Evolutionary conservation across 352 stramenopile species (phyloP), one percentile per base, ranked within the genome.

Genomic region (Globisporangium cystogenes): DNA sequence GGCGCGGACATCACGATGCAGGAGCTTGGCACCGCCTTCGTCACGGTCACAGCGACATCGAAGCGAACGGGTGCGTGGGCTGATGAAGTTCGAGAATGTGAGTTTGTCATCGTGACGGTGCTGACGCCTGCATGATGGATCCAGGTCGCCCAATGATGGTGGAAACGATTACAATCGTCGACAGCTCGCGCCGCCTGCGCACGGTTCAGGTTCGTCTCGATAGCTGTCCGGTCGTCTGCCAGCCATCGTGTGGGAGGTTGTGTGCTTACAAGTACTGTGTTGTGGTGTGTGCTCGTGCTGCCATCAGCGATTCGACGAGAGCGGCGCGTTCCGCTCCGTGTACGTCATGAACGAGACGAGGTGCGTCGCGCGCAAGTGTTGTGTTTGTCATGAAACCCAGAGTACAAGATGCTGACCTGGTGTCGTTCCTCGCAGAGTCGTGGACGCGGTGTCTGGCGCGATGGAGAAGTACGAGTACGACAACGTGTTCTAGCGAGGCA

Each of bases 391-490:
- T n/a, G n/a, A n/a, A n/a, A n/a, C 21, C 11, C 23, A 6, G 33
- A 39, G 33, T 12, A 39, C 5, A 35, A 20, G 12, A 15, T 14
- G 15, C 3, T 48, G 43, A 26, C 18, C 4, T 14, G 35, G n/a
- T 29, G 1, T 35, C 23, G 14, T 20, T 24, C 27, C n/a, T 18
- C 16, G 4, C 51, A 86, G 83, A 62, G 85, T 95, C 23, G 66
- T 95, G 33, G 85, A 95, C 47, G 77, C 85, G 3, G 85, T 95
- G 20, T 95, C 85, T 10, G 85, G 85, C 4, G 85, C 85, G 27
- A 90, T 95, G 82, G 81, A 93, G 52, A 90, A 90, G 51, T 91
- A 88, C 62, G 82, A 91, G 58, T 91, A 88, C 60, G 82, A 91
- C 58, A 88, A 87, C 59, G 68, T 89, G 31, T 91, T 93, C 56